Conservation (phyloP, 148 eudicot genomes). For the Rhododendron williamsianum region DNA sequence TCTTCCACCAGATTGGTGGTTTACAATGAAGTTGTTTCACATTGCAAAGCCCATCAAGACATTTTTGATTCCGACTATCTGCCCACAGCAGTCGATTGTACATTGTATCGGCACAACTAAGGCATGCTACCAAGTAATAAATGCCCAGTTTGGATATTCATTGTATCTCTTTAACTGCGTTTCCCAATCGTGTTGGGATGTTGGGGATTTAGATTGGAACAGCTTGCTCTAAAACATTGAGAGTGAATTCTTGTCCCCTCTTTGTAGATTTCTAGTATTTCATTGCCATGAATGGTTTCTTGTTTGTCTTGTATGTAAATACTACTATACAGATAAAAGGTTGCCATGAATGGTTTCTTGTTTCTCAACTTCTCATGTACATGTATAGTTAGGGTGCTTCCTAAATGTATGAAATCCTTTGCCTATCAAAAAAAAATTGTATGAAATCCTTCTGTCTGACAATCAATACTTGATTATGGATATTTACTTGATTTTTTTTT, state of each 20-base stretch:
- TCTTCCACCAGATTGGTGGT: not conserved
- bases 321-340: too few species aligned
- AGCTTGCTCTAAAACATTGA: not conserved
- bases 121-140: not conserved
- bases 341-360: too few species aligned
- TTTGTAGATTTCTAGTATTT: too few species aligned
- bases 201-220: not conserved
- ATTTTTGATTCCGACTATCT: not conserved
- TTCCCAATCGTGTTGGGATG: not conserved
- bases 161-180: not conserved
- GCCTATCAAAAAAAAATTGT: too few species aligned
- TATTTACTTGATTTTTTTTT: too few species aligned
- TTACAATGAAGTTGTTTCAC: not conserved
- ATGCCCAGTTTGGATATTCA: not conserved
- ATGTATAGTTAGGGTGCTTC: too few species aligned
- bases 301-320: not conserved
- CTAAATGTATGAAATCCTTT: too few species aligned
- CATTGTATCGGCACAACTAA: not conserved
- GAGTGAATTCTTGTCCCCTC: not conserved
- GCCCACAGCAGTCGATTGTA: not conserved
- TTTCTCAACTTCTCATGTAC: too few species aligned
- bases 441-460: too few species aligned
- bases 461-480: too few species aligned
- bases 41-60: not conserved
- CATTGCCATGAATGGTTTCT: not conserved